These are phyloP conservation scores for Talaromyces sp. DNA, from an alignment of 2,329 filamentous ascomycete species.

Conservation along the genomic window DNA sequence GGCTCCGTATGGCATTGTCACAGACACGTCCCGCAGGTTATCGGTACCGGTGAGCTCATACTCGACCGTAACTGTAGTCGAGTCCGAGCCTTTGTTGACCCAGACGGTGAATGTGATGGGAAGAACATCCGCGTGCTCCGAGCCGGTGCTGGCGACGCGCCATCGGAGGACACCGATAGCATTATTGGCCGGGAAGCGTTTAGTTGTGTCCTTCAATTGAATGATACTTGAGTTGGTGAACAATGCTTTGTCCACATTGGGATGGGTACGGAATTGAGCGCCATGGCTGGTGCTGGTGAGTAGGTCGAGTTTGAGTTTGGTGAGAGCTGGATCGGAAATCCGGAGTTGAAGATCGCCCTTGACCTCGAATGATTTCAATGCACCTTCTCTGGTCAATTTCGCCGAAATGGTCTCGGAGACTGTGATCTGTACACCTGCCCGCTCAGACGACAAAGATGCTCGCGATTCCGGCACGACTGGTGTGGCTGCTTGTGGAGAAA, in stretches of 20 bases:
- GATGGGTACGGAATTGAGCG: constrained; percentile 91
- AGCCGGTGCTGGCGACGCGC: constrained; percentile 74
- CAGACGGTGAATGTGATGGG: constrained; percentile 97
- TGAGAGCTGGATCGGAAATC: constrained; percentile 82
- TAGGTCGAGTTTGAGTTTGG: constrained; percentile 85
- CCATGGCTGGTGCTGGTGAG: constrained; percentile 74
- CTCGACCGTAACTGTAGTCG: constrained; percentile 88
- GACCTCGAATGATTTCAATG: constrained; percentile 80
- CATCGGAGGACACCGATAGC: constrained; percentile 89
- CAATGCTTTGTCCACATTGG: constrained; percentile 86
- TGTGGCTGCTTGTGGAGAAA: constrained; percentile 57
- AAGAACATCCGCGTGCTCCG: constrained; percentile 74
- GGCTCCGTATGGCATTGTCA: constrained; percentile 81
- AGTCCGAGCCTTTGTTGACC: constrained; percentile 84
- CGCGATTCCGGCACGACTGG: constrained; percentile 54
- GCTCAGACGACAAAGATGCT: constrained; percentile 68
- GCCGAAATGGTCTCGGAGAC: constrained; percentile 89
- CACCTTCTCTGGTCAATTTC: constrained; percentile 82
- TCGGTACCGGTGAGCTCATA: constrained; percentile 88
- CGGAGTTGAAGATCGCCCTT: constrained; percentile 90
- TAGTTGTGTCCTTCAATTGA: constrained; percentile 82
- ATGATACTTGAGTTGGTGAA: constrained; percentile 83
- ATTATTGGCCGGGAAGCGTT: constrained; percentile 93
- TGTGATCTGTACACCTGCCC: constrained; percentile 83
- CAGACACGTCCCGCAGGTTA: constrained; percentile 75